Evolutionary conservation across 306 rosid genomes (phyloP), one percentile per base, ranked within the genome.

Genomic region (Casuarina glauca): DNA sequence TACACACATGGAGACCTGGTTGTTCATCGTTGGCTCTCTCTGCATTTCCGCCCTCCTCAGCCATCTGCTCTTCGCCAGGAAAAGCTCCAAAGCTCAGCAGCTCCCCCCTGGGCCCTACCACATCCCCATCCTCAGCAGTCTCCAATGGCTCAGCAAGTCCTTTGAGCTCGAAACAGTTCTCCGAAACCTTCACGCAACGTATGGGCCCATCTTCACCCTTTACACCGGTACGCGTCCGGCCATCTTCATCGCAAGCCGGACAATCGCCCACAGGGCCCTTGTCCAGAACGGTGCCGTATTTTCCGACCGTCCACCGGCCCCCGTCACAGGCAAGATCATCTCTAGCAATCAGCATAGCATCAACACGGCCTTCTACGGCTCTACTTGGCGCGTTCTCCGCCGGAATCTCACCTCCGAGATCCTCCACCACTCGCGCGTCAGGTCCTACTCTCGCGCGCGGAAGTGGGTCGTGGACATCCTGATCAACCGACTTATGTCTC

Each of bases 381-480:
- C 82, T 44, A 20, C 4, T 3, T 85, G 84, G 86, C 89, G 86
- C 20, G 63, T 70, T 9, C 64, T 85, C 6, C 72, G 86, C 52
- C 82, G 89, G 50, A 85, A 85, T 66, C 89, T 86, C 48, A 76
- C 82, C 38, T 82, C 82, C 2, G 78, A 69, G 58, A 86, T 82
- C 55, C 86, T 86, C 58, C 84, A 82, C 19, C 74, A 82, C 0
- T 73, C 73, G 10, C 78, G 71, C 49, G 45, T 82, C 3, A 82
- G 80, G 70, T 79, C 82, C 16, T 80, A 80, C 36, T 53, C 86
- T n/a, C 70, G 48, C 52, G 80, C 86, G 0, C 86, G 86, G 57
- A 82, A 69, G 7, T 79, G 86, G 82, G 86, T 82, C 39, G 54
- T 79, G 10, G 73, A 76, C 8, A 79, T 73, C n/a, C 32, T 26